Conservation (phyloP, 2,329 filamentous ascomycete species). For the Diaporthe sp. region DNA sequence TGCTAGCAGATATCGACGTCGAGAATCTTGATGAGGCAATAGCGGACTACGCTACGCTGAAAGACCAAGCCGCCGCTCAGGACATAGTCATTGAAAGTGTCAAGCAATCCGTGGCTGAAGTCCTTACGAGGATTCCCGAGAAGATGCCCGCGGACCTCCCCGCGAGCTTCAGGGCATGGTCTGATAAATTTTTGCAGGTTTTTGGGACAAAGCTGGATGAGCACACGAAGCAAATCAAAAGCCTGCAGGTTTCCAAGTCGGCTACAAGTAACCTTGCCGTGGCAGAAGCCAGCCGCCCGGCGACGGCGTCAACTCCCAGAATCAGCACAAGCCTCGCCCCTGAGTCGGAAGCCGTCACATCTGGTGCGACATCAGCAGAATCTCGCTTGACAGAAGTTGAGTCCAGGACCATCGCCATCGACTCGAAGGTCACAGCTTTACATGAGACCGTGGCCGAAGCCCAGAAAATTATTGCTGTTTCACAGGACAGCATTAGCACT, state of each 20-base stretch:
- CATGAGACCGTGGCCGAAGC: neutral
- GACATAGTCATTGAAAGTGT: conserved; percentile 2
- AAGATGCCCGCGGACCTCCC: conserved; percentile 3
- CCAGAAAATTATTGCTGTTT: neutral
- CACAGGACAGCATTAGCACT: neutral
- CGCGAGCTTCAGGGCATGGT: conserved; percentile 13
- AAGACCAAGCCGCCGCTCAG: neutral
- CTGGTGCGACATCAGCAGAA: conserved; percentile 2
- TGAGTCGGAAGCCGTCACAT: neutral
- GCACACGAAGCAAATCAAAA: neutral
- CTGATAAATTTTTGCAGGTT: conserved; percentile 1
- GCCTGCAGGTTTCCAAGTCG: neutral
- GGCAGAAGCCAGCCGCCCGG: neutral
- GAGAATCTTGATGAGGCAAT: conserved; percentile 19
- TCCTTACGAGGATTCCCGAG: neutral
- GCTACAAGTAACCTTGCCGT: neutral
- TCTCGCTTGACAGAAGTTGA: neutral
- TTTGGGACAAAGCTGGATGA: conserved; percentile 1
- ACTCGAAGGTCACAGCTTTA: neutral
- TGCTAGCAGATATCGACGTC: conserved; percentile 24
- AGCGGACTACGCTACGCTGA: conserved; percentile 12
- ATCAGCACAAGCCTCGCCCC: neutral
- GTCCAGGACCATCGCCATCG: conserved; percentile 11
- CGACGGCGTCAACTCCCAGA: neutral
- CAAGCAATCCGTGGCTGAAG: conserved; percentile 1